Conservation (phyloP, 805 yeast species). For the Monosporozyma servazzii region DNA sequence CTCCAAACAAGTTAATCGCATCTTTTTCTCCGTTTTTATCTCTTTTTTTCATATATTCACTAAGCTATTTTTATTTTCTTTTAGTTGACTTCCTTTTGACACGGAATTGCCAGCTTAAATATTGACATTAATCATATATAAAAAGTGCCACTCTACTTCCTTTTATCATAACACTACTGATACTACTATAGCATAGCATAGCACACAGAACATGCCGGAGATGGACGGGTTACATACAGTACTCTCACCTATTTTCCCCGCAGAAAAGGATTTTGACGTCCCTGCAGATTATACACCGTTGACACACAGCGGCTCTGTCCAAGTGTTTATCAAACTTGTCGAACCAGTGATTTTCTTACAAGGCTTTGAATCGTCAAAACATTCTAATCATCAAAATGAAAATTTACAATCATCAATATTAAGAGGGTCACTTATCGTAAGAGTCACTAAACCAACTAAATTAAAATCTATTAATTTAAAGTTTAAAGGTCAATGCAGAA, state of each 20-base stretch:
- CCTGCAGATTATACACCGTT: slow-evolving; percentile 37
- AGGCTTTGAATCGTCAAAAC: slow-evolving; percentile 50
- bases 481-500: slow-evolving; percentile 61
- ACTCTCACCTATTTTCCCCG: slow-evolving; percentile 42
- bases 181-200: neutral
- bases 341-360: slow-evolving; percentile 74
- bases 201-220: neutral
- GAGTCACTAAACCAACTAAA: slow-evolving; percentile 63
- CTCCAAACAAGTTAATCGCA: too few relatives aligned
- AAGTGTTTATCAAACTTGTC: slow-evolving; percentile 63
- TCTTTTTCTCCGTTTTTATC: too few relatives aligned
- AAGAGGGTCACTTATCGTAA: slow-evolving; percentile 67
- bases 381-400: slow-evolving; percentile 39
- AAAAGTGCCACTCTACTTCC: too few relatives aligned
- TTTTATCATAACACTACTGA: neutral
- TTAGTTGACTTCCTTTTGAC: too few relatives aligned
- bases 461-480: slow-evolving; percentile 53
- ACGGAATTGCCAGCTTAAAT: too few relatives aligned
- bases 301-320: slow-evolving; percentile 55
- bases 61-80: too few relatives aligned
- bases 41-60: too few relatives aligned
- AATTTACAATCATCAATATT: slow-evolving; percentile 69
- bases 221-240: slow-evolving; percentile 14
- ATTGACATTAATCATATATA: too few relatives aligned
- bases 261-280: slow-evolving; percentile 42